phyloP scores from a whole-genome alignment of 2,329 filamentous ascomycete genomes.

The Rhinocladiella similis region DNA sequence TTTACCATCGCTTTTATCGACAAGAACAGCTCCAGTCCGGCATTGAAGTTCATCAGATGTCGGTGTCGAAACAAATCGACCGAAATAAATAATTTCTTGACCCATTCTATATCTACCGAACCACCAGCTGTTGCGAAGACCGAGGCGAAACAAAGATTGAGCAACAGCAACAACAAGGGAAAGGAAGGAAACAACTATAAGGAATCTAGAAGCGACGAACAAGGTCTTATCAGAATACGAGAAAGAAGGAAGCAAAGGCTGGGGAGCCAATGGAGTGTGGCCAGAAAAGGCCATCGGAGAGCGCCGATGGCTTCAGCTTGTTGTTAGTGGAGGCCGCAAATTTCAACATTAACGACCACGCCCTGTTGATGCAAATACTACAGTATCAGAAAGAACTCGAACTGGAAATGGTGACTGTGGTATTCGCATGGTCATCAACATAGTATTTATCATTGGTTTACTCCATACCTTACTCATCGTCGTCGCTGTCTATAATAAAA shows the following conservation, averaged over 20 bases:
- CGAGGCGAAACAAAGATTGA: not conserved
- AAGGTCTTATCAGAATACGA: conserved; percentile 21
- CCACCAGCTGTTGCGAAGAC: not conserved
- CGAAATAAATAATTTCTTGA: conserved; percentile 25
- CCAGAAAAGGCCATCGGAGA: conserved; percentile 12
- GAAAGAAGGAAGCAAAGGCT: conserved; percentile 10
- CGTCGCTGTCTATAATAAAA: conserved; percentile 30
- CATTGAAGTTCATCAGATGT: conserved; percentile 23
- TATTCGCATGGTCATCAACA: not conserved
- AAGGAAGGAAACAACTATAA: not conserved
- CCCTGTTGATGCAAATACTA: not conserved
- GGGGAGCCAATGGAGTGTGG: conserved; percentile 16
- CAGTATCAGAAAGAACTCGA: not conserved
- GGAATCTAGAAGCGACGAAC: not conserved
- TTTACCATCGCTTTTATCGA: conserved; percentile 21
- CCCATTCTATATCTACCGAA: conserved; percentile 7
- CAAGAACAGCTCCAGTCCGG: conserved; percentile 27
- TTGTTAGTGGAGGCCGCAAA: not conserved
- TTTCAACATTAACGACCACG: not conserved
- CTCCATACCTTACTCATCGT: conserved; percentile 21
- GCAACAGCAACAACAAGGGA: not conserved
- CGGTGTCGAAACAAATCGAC: conserved; percentile 30
- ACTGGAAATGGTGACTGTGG: not conserved
- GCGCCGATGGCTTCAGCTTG: conserved; percentile 7
- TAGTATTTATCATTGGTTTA: not conserved